phyloP scores from a whole-genome alignment of 345 rosid genomes.

The Punica granatum region DNA sequence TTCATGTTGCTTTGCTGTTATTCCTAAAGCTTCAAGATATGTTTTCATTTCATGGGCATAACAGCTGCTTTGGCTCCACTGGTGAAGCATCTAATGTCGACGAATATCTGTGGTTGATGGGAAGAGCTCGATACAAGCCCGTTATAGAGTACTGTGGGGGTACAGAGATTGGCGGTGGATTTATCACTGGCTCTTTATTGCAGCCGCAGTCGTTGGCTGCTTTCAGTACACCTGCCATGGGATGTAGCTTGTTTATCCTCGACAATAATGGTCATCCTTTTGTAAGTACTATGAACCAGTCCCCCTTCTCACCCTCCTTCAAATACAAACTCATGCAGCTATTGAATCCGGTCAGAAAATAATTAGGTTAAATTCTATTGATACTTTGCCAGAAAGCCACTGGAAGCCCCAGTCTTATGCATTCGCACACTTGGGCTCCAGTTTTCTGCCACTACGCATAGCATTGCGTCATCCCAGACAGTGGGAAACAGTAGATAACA shows the following conservation, averaged over 20 bases:
- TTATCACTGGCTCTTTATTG: slow-evolving; percentile 71
- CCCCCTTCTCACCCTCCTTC: neutral
- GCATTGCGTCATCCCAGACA: neutral
- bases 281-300: slow-evolving; percentile 37
- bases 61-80: slow-evolving; percentile 88
- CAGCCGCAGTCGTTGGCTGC: slow-evolving; percentile 91
- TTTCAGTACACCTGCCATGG: slow-evolving; percentile 92
- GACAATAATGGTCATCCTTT: slow-evolving; percentile 56
- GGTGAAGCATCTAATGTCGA: slow-evolving; percentile 97
- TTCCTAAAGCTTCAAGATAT: slow-evolving; percentile 2
- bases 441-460: neutral
- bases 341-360: neutral
- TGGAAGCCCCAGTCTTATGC: neutral
- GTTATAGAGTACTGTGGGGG: slow-evolving; percentile 96
- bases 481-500: neutral
- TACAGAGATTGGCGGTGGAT: slow-evolving; percentile 91
- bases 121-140: slow-evolving; percentile 84
- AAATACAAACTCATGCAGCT: neutral
- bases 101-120: slow-evolving; percentile 94
- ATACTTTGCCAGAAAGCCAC: neutral
- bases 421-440: neutral
- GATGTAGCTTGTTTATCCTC: slow-evolving; percentile 80
- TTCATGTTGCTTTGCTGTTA: neutral
- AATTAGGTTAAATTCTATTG: neutral
- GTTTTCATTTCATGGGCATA: slow-evolving; percentile 19